Conservation (phyloP, 1,139 yeast species). For the Arxiozyma heterogenica region DNA sequence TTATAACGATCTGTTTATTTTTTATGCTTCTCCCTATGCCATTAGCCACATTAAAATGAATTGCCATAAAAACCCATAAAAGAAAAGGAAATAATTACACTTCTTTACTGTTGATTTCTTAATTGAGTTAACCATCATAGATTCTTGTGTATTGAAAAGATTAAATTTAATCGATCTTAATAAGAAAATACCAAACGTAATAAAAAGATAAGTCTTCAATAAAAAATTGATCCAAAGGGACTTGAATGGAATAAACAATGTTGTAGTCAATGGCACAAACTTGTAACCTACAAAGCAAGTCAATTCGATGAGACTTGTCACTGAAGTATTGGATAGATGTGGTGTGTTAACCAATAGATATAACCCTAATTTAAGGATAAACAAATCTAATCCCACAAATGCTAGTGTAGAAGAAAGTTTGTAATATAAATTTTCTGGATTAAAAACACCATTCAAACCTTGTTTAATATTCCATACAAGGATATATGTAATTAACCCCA, state of each 20-base stretch:
- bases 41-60: conserved; percentile 50
- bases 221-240: conserved; percentile 31
- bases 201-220: conserved; percentile 40
- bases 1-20: neutral
- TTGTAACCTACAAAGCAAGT: conserved; percentile 91
- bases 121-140: conserved; percentile 39
- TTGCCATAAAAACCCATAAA: conserved; percentile 80
- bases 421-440: conserved; percentile 85
- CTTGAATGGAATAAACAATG: conserved; percentile 40
- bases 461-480: conserved; percentile 76
- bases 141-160: conserved; percentile 48
- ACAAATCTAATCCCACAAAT: conserved; percentile 62
- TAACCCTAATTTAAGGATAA: conserved; percentile 52
- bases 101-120: conserved; percentile 66
- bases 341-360: conserved; percentile 38
- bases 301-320: conserved; percentile 60
- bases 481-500: conserved; percentile 87
- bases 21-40: conserved; percentile 19
- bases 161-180: conserved; percentile 78
- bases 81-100: conserved; percentile 76
- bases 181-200: conserved; percentile 57
- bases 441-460: conserved; percentile 84
- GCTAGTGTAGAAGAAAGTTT: conserved; percentile 88
- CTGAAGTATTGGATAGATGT: conserved; percentile 27
- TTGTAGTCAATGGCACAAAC: conserved; percentile 65